These are phyloP conservation scores for Bipolaris zeicola DNA, from an alignment of 2,329 filamentous ascomycete genomes.

Conservation along the genomic window DNA sequence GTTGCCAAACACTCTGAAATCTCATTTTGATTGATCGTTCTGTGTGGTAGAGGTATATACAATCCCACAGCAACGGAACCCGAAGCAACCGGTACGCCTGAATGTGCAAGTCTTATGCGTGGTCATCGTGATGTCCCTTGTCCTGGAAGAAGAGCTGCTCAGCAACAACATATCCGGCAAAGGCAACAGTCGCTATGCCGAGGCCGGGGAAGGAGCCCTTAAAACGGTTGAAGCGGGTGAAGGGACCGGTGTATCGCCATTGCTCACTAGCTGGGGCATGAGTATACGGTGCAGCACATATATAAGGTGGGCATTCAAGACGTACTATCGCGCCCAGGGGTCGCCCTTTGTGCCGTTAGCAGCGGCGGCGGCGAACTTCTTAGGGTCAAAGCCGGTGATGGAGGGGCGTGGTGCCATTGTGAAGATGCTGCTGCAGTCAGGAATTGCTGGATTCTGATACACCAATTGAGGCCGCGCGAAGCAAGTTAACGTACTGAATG, in stretches of 20 bases:
- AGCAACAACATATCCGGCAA: conserved; percentile 85
- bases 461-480: conserved; percentile 7
- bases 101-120: conserved; percentile 4
- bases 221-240: conserved; percentile 88
- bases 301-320: neutral
- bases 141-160: conserved; percentile 87
- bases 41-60: conserved; percentile 45
- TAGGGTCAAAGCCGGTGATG: conserved; percentile 91
- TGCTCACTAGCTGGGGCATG: conserved; percentile 69
- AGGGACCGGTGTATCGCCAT: conserved; percentile 91
- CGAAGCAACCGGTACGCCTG: conserved; percentile 41
- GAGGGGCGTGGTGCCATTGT: conserved; percentile 65
- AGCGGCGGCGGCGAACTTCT: conserved; percentile 75
- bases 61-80: conserved; percentile 33
- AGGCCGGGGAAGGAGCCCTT: conserved; percentile 85
- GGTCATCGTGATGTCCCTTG: conserved; percentile 43
- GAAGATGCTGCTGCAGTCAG: conserved; percentile 33
- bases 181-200: conserved; percentile 89
- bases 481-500: conserved; percentile 28
- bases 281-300: conserved; percentile 13
- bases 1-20: neutral
- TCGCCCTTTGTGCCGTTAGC: conserved; percentile 63
- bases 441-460: conserved; percentile 1
- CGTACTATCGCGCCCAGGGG: conserved; percentile 68
- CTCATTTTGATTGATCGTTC: conserved; percentile 11